These are phyloP conservation scores for Eucalyptus globulus DNA, from an alignment of 345 rosid species.

Conservation along the genomic window DNA sequence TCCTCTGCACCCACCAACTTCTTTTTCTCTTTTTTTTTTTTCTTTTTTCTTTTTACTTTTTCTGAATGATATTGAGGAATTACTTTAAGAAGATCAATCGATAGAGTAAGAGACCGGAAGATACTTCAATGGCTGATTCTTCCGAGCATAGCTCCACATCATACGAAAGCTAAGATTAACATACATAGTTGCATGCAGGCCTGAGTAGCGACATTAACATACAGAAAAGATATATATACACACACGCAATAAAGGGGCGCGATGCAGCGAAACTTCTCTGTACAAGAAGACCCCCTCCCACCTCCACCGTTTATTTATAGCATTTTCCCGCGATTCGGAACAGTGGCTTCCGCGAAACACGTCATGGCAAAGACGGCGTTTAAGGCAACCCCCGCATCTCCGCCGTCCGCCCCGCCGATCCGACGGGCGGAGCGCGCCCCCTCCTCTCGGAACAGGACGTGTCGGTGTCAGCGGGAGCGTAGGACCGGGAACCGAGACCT, in stretches of 20 bases:
- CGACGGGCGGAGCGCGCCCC: not conserved
- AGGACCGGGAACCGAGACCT: slow-evolving; percentile 7
- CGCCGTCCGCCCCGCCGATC: slow-evolving; percentile 10
- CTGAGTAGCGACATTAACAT: not conserved
- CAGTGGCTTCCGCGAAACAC: slow-evolving; percentile 27
- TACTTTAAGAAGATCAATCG: not conserved
- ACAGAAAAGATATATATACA: not conserved
- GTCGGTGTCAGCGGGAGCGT: slow-evolving; percentile 52
- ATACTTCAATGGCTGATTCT: not conserved
- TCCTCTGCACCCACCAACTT: not conserved
- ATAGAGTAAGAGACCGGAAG: not conserved
- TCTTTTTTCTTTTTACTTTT: too few species aligned
- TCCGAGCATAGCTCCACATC: not conserved
- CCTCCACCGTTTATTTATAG: not conserved
- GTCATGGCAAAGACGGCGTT: slow-evolving; percentile 26
- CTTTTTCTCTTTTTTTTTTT: not conserved
- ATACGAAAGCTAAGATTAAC: not conserved
- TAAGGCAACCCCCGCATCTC: slow-evolving; percentile 13
- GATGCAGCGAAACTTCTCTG: not conserved
- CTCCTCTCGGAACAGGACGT: slow-evolving; percentile 20
- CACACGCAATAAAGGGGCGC: not conserved
- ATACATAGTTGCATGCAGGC: not conserved
- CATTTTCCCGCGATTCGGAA: slow-evolving; percentile 3
- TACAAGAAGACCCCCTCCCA: not conserved
- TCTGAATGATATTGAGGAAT: not conserved